Evolutionary conservation across 176 grass and related monocot species (phyloP).

Genomic region (Paspalum notatum): DNA sequence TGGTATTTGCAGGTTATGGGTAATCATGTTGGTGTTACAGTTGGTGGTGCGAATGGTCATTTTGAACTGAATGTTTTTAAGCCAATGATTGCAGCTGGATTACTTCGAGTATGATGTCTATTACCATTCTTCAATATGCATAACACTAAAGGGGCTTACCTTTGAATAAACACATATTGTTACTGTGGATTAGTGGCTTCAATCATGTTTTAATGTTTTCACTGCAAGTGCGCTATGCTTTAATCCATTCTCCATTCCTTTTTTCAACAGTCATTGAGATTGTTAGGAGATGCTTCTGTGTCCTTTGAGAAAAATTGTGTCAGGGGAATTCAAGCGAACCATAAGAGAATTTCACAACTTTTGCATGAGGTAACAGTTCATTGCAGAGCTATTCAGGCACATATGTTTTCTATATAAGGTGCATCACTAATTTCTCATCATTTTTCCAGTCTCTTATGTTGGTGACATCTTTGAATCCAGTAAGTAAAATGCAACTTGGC

Average conservation of each 20-base stretch:
- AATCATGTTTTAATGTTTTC: slow-evolving; percentile 9
- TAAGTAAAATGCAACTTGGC: slow-evolving; percentile 56
- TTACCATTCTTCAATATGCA: slow-evolving; percentile 5
- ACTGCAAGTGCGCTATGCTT: slow-evolving; percentile 18
- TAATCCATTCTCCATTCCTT: background rate
- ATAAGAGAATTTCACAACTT: slow-evolving; percentile 86
- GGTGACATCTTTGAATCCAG: slow-evolving; percentile 95
- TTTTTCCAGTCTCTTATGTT: slow-evolving; percentile 90
- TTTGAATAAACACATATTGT: slow-evolving; percentile 16
- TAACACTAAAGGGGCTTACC: slow-evolving; percentile 7
- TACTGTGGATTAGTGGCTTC: slow-evolving; percentile 24
- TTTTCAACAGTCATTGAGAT: slow-evolving; percentile 73
- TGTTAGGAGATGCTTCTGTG: slow-evolving; percentile 86
- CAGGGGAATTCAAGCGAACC: slow-evolving; percentile 94
- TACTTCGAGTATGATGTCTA: slow-evolving; percentile 73
- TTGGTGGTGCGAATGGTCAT: slow-evolving; percentile 91
- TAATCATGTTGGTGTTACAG: slow-evolving; percentile 87
- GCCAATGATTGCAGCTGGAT: slow-evolving; percentile 87
- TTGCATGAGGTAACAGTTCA: slow-evolving; percentile 76
- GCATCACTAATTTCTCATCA: slow-evolving; percentile 32
- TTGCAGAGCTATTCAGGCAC: background rate
- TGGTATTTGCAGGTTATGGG: slow-evolving; percentile 77
- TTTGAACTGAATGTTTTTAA: slow-evolving; percentile 98
- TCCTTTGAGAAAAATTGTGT: slow-evolving; percentile 99
- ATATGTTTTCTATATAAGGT: slow-evolving; percentile 14